These are phyloP conservation scores for Aspergillus arachidicola DNA, from an alignment of 2,329 filamentous ascomycete genomes.

Conservation along the genomic window DNA sequence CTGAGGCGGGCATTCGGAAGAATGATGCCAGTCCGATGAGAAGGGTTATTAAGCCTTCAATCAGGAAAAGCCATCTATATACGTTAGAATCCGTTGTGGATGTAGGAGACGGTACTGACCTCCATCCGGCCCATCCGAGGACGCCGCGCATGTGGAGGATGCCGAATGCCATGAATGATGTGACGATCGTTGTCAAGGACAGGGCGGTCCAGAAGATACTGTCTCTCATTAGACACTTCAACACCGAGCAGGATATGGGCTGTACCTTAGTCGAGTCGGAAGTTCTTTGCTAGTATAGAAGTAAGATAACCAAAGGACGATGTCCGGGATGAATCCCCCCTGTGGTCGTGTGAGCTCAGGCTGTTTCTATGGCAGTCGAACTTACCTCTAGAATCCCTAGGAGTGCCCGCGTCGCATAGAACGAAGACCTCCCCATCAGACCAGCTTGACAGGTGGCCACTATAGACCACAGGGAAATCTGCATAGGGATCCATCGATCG, in stretches of 20 bases:
- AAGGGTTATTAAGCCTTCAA: conserved; percentile 60
- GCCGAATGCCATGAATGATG: conserved; percentile 39
- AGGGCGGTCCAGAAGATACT: conserved; percentile 70
- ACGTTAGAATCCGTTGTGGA: conserved; percentile 5
- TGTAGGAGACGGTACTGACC: conserved; percentile 43
- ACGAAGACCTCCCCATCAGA: conserved; percentile 43
- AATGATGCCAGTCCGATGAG: conserved; percentile 57
- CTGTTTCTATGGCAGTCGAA: not conserved
- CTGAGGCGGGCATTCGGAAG: conserved; percentile 58
- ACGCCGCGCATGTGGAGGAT: conserved; percentile 39
- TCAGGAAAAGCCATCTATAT: conserved; percentile 54
- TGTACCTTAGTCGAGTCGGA: conserved; percentile 50
- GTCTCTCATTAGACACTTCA: not conserved
- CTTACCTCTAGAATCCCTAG: conserved; percentile 44
- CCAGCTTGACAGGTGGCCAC: conserved; percentile 51
- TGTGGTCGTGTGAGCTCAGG: conserved; percentile 20
- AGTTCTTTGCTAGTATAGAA: conserved; percentile 64
- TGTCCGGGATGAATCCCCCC: conserved; percentile 64
- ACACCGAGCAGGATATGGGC: fast-evolving
- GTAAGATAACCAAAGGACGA: conserved; percentile 64
- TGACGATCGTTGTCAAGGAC: conserved; percentile 36
- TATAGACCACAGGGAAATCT: conserved; percentile 56
- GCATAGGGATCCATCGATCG: conserved; percentile 59
- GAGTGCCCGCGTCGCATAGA: conserved; percentile 43
- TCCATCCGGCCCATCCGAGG: conserved; percentile 42